A percentile compares a stretch with the other conserved stretches of the same genome.
phyloP scores from a whole-genome alignment of 495 filamentous ascomycete species.

The Neurospora discreta region DNA sequence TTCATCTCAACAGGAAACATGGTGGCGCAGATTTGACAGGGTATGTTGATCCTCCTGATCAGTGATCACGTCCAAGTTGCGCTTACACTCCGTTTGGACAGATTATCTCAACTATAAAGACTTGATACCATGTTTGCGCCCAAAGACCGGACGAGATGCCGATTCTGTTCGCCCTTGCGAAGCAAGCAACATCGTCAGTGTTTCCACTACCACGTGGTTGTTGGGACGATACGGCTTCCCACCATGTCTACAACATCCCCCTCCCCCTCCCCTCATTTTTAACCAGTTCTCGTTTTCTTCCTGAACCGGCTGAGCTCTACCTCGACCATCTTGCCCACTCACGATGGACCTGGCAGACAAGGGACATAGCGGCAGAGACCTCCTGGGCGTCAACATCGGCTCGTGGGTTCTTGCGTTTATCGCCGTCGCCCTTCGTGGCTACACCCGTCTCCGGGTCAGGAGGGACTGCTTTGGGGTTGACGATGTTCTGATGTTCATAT shows the following conservation, averaged over 20 bases:
- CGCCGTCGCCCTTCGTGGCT: slow-evolving; percentile 6
- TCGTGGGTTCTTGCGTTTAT: not conserved
- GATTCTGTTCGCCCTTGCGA: not conserved
- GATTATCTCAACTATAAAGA: not conserved
- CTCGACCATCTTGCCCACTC: not conserved
- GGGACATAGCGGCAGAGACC: not conserved
- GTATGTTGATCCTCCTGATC: not conserved
- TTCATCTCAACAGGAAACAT: not conserved
- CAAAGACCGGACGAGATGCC: not conserved
- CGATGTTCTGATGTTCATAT: slow-evolving; percentile 8
- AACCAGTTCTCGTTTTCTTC: not conserved
- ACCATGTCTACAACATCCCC: not conserved
- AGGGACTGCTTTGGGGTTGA: slow-evolving; percentile 7
- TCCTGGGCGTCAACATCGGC: slow-evolving; percentile 3
- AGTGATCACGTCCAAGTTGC: not conserved
- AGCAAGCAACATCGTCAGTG: not conserved
- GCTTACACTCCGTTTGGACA: not conserved
- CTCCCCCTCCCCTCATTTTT: no score
- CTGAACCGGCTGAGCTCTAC: not conserved
- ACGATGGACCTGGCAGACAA: not conserved
- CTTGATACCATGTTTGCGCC: not conserved
- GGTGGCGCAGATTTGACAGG: not conserved
- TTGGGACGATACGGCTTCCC: not conserved
- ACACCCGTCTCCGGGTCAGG: slow-evolving; percentile 7
- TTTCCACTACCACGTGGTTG: not conserved